phyloP scores from a whole-genome alignment of 2,329 filamentous ascomycete genomes.

The Aspergillus texensis region DNA sequence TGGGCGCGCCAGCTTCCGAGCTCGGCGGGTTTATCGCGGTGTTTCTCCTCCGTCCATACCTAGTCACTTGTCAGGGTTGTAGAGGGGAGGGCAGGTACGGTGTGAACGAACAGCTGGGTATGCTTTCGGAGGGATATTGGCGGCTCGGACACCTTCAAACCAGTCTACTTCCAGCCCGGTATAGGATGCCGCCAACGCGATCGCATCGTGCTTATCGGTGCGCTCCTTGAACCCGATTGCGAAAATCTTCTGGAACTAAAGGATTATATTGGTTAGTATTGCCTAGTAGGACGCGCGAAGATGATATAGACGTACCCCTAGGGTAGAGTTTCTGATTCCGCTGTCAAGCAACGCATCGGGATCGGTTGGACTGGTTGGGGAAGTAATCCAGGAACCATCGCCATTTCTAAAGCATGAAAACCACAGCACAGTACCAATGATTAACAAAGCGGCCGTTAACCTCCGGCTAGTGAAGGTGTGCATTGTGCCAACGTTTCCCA shows the following conservation, averaged over 20 bases:
- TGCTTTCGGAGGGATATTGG: background rate
- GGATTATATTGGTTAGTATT: background rate
- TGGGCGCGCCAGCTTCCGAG: slow-evolving; percentile 5
- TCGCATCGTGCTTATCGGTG: slow-evolving; percentile 7
- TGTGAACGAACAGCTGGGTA: background rate
- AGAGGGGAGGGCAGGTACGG: background rate
- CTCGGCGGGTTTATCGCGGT: background rate
- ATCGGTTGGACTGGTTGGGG: background rate
- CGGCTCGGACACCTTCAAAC: background rate
- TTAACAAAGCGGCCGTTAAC: background rate
- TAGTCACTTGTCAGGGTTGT: background rate
- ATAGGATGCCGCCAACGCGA: slow-evolving; percentile 1
- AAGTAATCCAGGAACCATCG: background rate
- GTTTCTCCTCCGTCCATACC: background rate
- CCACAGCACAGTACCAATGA: background rate
- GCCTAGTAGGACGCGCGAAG: background rate
- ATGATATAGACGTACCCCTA: background rate
- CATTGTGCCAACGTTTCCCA: background rate
- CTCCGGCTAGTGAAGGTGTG: background rate
- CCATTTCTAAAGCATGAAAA: background rate
- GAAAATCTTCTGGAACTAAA: slow-evolving; percentile 5
- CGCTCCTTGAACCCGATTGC: slow-evolving; percentile 6
- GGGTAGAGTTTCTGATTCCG: background rate
- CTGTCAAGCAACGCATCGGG: background rate
- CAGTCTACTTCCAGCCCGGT: background rate